Evolutionary conservation across 495 filamentous ascomycete genomes (phyloP).

Genomic region (Bombardia bombarda): DNA sequence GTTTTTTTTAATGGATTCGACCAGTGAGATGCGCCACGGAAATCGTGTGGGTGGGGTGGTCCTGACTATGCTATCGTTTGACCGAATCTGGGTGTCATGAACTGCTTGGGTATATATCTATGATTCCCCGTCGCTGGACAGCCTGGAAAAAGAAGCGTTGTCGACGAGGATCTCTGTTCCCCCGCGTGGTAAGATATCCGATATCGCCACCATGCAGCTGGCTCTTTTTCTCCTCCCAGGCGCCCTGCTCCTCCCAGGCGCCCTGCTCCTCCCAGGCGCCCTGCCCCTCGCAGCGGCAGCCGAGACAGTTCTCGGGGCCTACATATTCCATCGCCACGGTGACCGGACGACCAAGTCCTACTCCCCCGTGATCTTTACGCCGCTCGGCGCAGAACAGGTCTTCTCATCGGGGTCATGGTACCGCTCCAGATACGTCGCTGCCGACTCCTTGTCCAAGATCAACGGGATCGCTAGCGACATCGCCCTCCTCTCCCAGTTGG

Average conservation of each 20-base stretch:
- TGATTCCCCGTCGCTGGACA: too few species aligned
- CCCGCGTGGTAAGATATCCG: too few species aligned
- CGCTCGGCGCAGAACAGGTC: conserved; percentile 62
- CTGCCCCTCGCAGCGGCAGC: conserved; percentile 32
- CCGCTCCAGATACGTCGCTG: conserved; percentile 48
- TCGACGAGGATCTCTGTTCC: too few species aligned
- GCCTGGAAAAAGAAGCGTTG: too few species aligned
- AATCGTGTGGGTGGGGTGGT: too few species aligned
- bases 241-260: conserved; percentile 24
- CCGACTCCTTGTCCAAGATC: conserved; percentile 30
- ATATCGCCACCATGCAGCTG: conserved; percentile 1
- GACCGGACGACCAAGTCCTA: conserved; percentile 60
- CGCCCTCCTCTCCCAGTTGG: conserved; percentile 51
- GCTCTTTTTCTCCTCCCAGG: conserved; percentile 8
- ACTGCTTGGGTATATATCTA: too few species aligned
- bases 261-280: too few species aligned
- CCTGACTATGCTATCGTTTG: too few species aligned
- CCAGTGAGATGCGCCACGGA: too few species aligned
- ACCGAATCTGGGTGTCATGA: too few species aligned
- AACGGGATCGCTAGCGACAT: conserved; percentile 44
- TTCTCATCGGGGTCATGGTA: conserved; percentile 53
- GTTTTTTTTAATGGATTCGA: too few species aligned
- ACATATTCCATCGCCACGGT: conserved; percentile 66
- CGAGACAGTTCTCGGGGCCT: conserved; percentile 58
- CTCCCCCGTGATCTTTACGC: conserved; percentile 48